phyloP scores from a whole-genome alignment of 2,329 filamentous ascomycete species.

The Capronia epimyces region DNA sequence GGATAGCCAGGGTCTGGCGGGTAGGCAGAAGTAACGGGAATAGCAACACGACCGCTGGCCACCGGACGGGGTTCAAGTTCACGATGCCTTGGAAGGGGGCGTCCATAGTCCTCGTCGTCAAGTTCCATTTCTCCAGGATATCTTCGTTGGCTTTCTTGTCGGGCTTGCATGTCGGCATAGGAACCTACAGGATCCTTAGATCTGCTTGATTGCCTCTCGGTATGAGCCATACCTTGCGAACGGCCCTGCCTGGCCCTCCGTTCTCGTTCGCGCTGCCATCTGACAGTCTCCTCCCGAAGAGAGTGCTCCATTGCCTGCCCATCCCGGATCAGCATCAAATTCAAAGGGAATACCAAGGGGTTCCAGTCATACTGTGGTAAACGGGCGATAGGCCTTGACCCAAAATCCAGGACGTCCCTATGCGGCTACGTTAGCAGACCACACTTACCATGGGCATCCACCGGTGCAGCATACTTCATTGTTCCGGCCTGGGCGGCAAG shows the following conservation, averaged over 20 bases:
- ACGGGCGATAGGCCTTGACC: conserved; percentile 71
- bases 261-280: conserved; percentile 40
- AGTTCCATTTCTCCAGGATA: conserved; percentile 24
- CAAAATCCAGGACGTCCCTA: conserved; percentile 66
- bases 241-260: conserved; percentile 19
- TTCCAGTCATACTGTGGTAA: conserved; percentile 62
- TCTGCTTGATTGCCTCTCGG: conserved; percentile 10
- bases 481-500: conserved; percentile 64
- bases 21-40: conserved; percentile 19
- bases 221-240: conserved; percentile 22
- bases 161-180: conserved; percentile 25
- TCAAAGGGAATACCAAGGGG: neutral
- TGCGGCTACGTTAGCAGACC: conserved; percentile 33
- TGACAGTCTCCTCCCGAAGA: conserved; percentile 43
- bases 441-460: conserved; percentile 12
- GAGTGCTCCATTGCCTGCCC: conserved; percentile 50
- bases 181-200: conserved; percentile 26
- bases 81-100: conserved; percentile 17
- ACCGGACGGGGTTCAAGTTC: conserved; percentile 18
- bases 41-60: conserved; percentile 13
- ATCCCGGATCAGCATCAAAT: conserved; percentile 5
- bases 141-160: conserved; percentile 17
- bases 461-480: conserved; percentile 57
- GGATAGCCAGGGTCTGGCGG: conserved; percentile 21
- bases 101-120: conserved; percentile 23